Evolutionary conservation across 192 early-diverging fungal genomes (phyloP), one percentile per base, ranked within the genome.

Genomic region (Linderina pennispora): DNA sequence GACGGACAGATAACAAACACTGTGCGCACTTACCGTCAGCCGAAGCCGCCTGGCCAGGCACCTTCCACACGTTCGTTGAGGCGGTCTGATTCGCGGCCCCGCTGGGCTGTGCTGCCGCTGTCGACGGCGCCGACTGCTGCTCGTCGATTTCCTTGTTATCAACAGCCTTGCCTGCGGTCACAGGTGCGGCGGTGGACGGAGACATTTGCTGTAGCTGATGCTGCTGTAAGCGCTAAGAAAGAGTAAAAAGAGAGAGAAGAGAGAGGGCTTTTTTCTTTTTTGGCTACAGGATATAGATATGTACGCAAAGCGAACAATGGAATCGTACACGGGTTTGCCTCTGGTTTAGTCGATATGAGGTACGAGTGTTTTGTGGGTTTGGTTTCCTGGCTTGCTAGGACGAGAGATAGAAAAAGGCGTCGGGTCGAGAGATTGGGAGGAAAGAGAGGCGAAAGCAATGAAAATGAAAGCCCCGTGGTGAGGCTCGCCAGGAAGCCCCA

Each of bases 51-150:
- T 56, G 61, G 36, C 37, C 51, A 8, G 76, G 62, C 6, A 75
- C 76, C 45, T 74, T 77, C 81, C 81, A 83, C 25, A 61, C 64
- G 61, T 72, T 79, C 1, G 43, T 58, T 13, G 54, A 36, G 10
- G 62, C 55, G 18, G 32, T 50, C 8, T 40, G 33, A 15, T 56
- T 43, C 22, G 55, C 11, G 20, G 62, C 40, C 44, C 28, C 32
- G 25, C 14, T 39, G 28, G 15, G 20, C 26, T 16, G 25, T 21
- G 33, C 18, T 22, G 34, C 23, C 44, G 34, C 38, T 9, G 48
- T 36, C 24, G 36, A 19, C 40, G 35, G 10, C 40, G 14, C 19
- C 42, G 23, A 31, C 18, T 25, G 48, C 42, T 35, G 36, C 26
- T 45, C 23, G 10, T 38, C 40, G 43, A 48, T 41, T 36, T 37